These are phyloP conservation scores for Raddia guianensis DNA, from an alignment of 176 grass and related monocot species.

Conservation along the genomic window DNA sequence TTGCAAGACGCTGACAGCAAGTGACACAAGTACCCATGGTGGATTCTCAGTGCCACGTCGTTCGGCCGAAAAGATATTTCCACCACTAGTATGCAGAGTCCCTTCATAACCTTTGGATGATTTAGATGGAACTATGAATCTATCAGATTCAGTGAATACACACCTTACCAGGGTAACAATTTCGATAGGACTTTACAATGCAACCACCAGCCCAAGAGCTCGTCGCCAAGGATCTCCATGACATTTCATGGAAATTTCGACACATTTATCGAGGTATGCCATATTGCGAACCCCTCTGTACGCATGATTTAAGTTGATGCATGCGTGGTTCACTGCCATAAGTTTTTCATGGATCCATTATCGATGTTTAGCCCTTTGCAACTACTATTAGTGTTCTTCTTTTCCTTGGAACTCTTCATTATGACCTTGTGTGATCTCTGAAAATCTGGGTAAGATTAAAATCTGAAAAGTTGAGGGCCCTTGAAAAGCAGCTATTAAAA, in stretches of 20 bases:
- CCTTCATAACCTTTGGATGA: conserved; percentile 23
- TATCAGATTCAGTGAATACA: conserved; percentile 47
- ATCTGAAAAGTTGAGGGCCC: too few species aligned
- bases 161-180: conserved; percentile 65
- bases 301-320: not conserved
- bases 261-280: conserved; percentile 89
- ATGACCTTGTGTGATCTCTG: too few species aligned
- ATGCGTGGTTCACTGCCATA: not conserved
- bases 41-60: conserved; percentile 97
- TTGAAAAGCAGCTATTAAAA: too few species aligned
- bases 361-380: conserved; percentile 18
- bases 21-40: conserved; percentile 95
- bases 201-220: conserved; percentile 96
- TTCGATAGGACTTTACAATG: conserved; percentile 92
- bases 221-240: conserved; percentile 92
- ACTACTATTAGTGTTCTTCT: conserved; percentile 2
- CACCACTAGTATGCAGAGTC: conserved; percentile 74
- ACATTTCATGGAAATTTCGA: conserved; percentile 91
- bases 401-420: conserved; percentile 21
- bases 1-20: conserved; percentile 92
- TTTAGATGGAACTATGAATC: conserved; percentile 34
- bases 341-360: conserved; percentile 20
- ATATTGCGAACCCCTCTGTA: not conserved
- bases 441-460: too few species aligned
- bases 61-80: conserved; percentile 98